Base-by-base conservation (phyloP, 768 basidiomycete genomes). In the Coprinopsis sp. region DNA sequence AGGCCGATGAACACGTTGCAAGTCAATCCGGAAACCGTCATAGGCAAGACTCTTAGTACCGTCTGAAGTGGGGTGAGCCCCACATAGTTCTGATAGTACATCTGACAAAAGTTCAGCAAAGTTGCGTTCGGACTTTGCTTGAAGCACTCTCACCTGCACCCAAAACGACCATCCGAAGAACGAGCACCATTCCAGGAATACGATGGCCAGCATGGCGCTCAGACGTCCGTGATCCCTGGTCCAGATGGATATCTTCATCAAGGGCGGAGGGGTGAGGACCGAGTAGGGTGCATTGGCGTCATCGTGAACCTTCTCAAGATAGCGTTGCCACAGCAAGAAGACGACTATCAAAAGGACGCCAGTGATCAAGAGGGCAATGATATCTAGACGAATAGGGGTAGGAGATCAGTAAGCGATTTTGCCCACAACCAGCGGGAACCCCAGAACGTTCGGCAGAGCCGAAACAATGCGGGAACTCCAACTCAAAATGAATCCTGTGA, bases 81-180 rank as follows among this genome's bases (percentile, higher is more conserved):
- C 12, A 71, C 52, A 58, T 81, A 91, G 37, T 78, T 71, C 55
- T 91, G 86, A 58, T 87, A 91, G 57, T 81, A 89, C 4, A 89
- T 57, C 79, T 87, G 24, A 7, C 28, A 16, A 34, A n/a, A n/a
- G n/a, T n/a, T n/a, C n/a, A n/a, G n/a, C n/a, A n/a, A n/a, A n/a
- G n/a, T n/a, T n/a, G n/a, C n/a, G n/a, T n/a, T n/a, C n/a, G n/a
- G n/a, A n/a, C n/a, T n/a, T n/a, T n/a, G n/a, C n/a, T n/a, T n/a
- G n/a, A n/a, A n/a, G n/a, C n/a, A n/a, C 7, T 44, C 57, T 14
- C 22, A 60, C 61, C 51, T 58, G 56, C 14, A 58, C 49, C 62
- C 63, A 64, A 38, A 78, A 77, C 2, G 58, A 58, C 76, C 77
- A 86, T 12, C 65, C 58, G 6, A 73, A 54, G 65, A 85, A 85